These are phyloP conservation scores for Aegilops umbellulata DNA, from an alignment of 176 grass and related monocot genomes.

Conservation along the genomic window DNA sequence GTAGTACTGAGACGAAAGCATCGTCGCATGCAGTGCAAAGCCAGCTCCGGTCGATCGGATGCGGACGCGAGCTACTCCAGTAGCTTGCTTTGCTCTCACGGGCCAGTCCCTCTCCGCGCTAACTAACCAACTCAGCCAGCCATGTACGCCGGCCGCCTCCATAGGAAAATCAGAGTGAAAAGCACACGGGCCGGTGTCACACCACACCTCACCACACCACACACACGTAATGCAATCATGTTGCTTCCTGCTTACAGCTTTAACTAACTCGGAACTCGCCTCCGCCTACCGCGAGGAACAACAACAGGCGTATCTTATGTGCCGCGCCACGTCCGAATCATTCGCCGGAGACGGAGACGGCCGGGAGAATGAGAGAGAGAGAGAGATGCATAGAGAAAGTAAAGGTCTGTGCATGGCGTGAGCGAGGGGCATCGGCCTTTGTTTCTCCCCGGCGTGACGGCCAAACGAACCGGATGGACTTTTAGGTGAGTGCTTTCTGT, in stretches of 20 bases:
- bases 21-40: conserved; percentile 6
- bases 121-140: conserved; percentile 33
- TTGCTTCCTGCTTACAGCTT: conserved; percentile 55
- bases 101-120: conserved; percentile 45
- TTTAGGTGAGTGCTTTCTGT: conserved; percentile 39
- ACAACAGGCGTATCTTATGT: neutral
- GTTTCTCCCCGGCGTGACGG: conserved; percentile 25
- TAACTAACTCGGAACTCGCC: conserved; percentile 39
- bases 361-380: too few species aligned
- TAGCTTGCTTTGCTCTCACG: conserved; percentile 48
- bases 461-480: conserved; percentile 47
- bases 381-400: neutral
- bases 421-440: neutral
- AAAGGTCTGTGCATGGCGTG: conserved; percentile 26
- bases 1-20: conserved; percentile 13
- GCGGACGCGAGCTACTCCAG: neutral
- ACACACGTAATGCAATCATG: conserved; percentile 32
- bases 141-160: conserved; percentile 4
- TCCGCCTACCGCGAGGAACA: conserved; percentile 18
- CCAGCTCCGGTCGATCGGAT: neutral
- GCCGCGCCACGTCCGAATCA: conserved; percentile 36
- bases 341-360: neutral
- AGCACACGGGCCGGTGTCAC: conserved; percentile 12
- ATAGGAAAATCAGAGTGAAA: conserved; percentile 19
- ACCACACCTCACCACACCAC: neutral